Conservation (phyloP, 345 rosid genomes). For the Iberis pinnata region DNA sequence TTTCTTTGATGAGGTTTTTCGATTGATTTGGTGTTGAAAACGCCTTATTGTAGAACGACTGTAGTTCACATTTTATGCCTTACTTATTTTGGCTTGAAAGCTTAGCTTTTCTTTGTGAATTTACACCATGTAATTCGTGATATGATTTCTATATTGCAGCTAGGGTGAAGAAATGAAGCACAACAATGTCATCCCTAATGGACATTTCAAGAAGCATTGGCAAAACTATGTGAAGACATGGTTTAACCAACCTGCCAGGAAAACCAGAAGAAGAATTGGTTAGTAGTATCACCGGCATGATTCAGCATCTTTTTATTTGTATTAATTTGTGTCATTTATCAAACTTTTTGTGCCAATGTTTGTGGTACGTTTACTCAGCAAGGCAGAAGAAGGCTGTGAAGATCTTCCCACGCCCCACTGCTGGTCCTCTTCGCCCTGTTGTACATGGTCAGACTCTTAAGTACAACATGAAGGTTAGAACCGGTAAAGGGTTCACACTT, state of each 20-base stretch:
- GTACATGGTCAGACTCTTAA: slow-evolving; percentile 83
- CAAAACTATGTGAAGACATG: slow-evolving; percentile 77
- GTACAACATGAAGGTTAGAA: slow-evolving; percentile 84
- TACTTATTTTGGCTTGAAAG: too few species aligned
- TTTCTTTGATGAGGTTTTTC: too few species aligned
- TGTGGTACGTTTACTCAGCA: slow-evolving; percentile 32
- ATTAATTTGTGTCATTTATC: too few species aligned
- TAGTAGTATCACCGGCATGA: neutral
- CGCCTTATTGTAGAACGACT: too few species aligned
- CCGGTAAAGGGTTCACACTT: slow-evolving; percentile 78
- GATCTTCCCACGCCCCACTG: slow-evolving; percentile 79
- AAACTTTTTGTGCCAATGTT: neutral
- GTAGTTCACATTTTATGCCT: too few species aligned
- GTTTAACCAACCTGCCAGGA: slow-evolving; percentile 86
- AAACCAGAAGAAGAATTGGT: slow-evolving; percentile 61
- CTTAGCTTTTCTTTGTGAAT: too few species aligned
- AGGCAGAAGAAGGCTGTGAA: slow-evolving; percentile 82
- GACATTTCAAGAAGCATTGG: slow-evolving; percentile 84
- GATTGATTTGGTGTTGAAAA: too few species aligned
- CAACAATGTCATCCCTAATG: slow-evolving; percentile 61
- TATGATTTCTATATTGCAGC: too few species aligned
- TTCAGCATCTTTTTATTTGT: neutral
- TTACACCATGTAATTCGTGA: too few species aligned
- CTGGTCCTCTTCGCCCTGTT: slow-evolving; percentile 78
- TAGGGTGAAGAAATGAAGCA: slow-evolving; percentile 45